Percentiles rank a stretch among this genome's conserved stretches.
These are phyloP conservation scores for Samsoniella hepiali DNA, from an alignment of 2,329 filamentous ascomycete genomes.

Conservation along the genomic window DNA sequence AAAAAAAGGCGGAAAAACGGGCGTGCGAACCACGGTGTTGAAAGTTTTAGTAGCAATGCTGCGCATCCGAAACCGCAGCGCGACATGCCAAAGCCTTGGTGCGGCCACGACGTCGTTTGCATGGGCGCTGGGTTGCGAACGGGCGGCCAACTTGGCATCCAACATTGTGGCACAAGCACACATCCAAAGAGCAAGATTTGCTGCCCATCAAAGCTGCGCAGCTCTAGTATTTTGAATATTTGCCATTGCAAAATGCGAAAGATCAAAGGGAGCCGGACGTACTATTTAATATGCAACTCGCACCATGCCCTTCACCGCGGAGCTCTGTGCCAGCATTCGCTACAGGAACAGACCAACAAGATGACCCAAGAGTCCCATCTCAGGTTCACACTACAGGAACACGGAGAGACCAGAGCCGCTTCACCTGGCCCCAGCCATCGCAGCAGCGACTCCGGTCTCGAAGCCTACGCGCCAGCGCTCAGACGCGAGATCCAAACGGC, in stretches of 20 bases:
- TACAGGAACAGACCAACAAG: no score
- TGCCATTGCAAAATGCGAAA: no score
- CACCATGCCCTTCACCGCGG: no score
- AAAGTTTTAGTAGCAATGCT: not conserved
- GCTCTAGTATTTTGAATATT: not conserved
- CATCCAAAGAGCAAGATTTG: not conserved
- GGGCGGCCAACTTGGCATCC: not conserved
- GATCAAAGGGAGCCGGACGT: not conserved
- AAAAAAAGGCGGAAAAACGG: not conserved
- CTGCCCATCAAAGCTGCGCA: not conserved
- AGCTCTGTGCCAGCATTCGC: no score
- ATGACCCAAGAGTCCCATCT: no score
- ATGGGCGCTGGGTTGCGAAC: not conserved
- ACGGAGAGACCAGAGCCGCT: no score
- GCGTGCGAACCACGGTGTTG: not conserved
- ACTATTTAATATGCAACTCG: not conserved
- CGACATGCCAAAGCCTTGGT: not conserved
- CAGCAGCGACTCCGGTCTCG: no score
- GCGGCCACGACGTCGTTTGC: not conserved
- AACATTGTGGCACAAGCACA: no score
- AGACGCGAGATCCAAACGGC: no score
- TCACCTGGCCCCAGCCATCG: no score
- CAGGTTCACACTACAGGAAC: no score
- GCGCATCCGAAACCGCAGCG: not conserved
- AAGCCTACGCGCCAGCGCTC: no score